Percentiles rank a stretch among this genome's conserved stretches.
These are phyloP conservation scores for Phoma sp. DNA, from an alignment of 2,329 filamentous ascomycete genomes.

Conservation along the genomic window DNA sequence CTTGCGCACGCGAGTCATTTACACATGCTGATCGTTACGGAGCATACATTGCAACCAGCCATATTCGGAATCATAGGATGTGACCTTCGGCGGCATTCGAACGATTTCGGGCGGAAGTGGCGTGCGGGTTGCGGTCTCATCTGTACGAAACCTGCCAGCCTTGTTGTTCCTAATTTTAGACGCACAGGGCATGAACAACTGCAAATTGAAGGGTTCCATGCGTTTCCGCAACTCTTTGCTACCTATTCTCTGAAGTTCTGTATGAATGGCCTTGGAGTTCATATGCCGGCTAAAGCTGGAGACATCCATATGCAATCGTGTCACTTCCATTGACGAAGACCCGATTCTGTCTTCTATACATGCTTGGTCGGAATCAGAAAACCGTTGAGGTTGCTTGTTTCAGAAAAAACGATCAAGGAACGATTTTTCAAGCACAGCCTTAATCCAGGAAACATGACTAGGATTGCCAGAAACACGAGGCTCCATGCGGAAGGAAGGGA, in stretches of 20 bases:
- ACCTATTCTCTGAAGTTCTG: background rate
- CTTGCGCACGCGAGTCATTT: background rate
- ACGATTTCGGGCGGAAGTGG: constrained; percentile 20
- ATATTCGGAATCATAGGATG: constrained; percentile 1
- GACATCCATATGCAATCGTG: no score
- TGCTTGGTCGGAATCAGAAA: background rate
- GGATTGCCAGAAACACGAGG: background rate
- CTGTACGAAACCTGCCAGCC: constrained; percentile 12
- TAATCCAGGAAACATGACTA: background rate
- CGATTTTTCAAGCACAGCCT: background rate
- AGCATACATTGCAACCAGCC: background rate
- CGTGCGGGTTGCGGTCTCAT: constrained; percentile 20
- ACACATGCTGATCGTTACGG: constrained; percentile 7
- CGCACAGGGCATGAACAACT: constrained; percentile 3
- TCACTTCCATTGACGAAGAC: no score
- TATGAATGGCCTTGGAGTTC: background rate
- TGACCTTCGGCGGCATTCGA: constrained; percentile 5
- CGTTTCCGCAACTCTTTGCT: background rate
- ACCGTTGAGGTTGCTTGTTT: background rate
- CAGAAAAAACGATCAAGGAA: background rate
- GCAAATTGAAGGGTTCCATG: background rate
- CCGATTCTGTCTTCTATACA: background rate
- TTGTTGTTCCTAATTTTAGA: constrained; percentile 20
- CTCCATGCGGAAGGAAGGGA: constrained; percentile 1
- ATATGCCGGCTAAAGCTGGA: background rate